Evolutionary conservation across 495 filamentous ascomycete genomes (phyloP).

Genomic region (Neurospora terricola): DNA sequence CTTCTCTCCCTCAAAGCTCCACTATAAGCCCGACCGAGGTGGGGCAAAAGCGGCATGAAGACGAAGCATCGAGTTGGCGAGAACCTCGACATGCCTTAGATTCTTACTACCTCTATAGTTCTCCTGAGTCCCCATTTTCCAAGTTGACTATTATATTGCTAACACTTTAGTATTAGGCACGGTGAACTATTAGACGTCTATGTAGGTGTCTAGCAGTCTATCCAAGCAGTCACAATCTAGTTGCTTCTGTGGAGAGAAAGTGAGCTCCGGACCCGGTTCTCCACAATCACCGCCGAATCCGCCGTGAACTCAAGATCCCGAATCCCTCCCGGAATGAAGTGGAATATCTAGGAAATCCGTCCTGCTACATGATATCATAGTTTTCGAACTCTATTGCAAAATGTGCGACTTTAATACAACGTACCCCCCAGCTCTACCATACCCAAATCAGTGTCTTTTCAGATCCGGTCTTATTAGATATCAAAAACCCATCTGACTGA

Average conservation of each 20-base stretch:
- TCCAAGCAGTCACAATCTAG: not conserved
- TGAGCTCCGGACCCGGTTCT: not conserved
- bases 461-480: not conserved
- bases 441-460: not conserved
- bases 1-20: conserved; percentile 3
- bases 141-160: not conserved
- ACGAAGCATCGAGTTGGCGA: not conserved
- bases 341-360: too few relatives aligned
- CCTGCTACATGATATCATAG: too few relatives aligned
- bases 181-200: not conserved
- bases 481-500: not conserved
- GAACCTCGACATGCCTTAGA: too few relatives aligned
- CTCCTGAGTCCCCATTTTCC: not conserved
- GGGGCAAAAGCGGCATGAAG: not conserved
- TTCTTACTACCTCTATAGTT: too few relatives aligned
- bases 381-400: too few relatives aligned
- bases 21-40: not conserved
- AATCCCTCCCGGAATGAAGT: too few relatives aligned
- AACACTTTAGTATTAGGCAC: not conserved
- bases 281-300: not conserved
- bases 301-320: not conserved
- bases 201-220: too few relatives aligned
- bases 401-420: too few relatives aligned
- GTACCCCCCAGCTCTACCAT: not conserved
- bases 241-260: not conserved